Percentiles rank a stretch among this genome's conserved stretches.
Evolutionary conservation across 1,284 basidiomycete species (phyloP).

Genomic region (Cutaneotrichosporon dermatis): DNA sequence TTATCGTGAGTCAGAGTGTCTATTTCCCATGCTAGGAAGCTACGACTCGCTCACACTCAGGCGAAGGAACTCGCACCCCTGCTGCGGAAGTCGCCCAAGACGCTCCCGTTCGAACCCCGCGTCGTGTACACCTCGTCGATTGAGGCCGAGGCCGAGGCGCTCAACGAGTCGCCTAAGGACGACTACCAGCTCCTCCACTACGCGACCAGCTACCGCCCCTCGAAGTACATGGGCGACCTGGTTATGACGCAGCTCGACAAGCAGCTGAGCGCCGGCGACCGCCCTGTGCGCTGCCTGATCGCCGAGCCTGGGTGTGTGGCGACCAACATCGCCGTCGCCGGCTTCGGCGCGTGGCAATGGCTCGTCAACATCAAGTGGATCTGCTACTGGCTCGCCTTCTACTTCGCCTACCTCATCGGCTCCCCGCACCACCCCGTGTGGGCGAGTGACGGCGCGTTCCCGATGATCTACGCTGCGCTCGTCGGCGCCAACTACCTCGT

Average conservation of each 20-base stretch:
- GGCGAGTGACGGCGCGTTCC: constrained; percentile 30
- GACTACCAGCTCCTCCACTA: constrained; percentile 71
- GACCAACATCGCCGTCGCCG: constrained; percentile 58
- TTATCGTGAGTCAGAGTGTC: constrained; percentile 57
- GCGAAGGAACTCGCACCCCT: constrained; percentile 40
- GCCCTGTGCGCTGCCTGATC: constrained; percentile 57
- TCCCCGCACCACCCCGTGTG: constrained; percentile 39
- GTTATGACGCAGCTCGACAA: constrained; percentile 59
- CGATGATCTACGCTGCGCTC: constrained; percentile 40
- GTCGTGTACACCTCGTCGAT: constrained; percentile 77
- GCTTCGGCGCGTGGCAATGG: constrained; percentile 45
- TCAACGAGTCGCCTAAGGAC: constrained; percentile 50
- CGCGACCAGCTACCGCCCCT: constrained; percentile 62
- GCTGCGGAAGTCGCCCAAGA: constrained; percentile 37
- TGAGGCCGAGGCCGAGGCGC: constrained; percentile 58
- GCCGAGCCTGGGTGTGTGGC: constrained; percentile 69
- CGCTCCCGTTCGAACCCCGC: constrained; percentile 54
- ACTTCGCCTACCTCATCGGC: constrained; percentile 51
- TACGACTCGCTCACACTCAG: constrained; percentile 22
- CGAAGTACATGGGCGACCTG: constrained; percentile 77
- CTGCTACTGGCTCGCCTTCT: constrained; percentile 61
- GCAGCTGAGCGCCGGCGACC: constrained; percentile 47
- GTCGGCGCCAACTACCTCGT: constrained; percentile 29
- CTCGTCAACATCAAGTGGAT: constrained; percentile 55
- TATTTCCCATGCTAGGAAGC: no score